phyloP scores from a whole-genome alignment of 768 basidiomycete species.

The Psilocybe cyanescens region DNA sequence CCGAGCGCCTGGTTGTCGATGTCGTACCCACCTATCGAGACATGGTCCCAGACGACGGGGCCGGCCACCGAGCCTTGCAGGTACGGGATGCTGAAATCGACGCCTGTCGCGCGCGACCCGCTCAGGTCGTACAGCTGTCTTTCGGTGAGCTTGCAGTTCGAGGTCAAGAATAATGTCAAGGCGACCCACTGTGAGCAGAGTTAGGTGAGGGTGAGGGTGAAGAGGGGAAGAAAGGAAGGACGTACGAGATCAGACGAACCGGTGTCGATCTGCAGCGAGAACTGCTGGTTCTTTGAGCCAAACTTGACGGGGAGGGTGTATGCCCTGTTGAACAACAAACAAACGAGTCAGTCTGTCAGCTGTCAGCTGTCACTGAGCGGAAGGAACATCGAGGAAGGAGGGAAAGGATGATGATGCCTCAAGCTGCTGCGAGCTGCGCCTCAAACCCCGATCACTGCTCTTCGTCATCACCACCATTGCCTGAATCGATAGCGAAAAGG shows the following conservation, averaged over 20 bases:
- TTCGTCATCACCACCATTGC: too few relatives aligned
- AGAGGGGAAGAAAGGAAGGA: constrained; percentile 11
- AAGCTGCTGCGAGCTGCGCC: too few relatives aligned
- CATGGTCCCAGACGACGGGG: constrained; percentile 70
- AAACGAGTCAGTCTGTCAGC: background rate
- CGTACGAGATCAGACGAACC: constrained; percentile 82
- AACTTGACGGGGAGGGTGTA: constrained; percentile 67
- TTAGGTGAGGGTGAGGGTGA: too few relatives aligned
- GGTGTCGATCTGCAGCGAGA: constrained; percentile 77
- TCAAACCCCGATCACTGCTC: too few relatives aligned
- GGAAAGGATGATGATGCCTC: background rate
- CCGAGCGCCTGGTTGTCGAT: constrained; percentile 74
- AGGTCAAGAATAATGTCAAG: constrained; percentile 62
- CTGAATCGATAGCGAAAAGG: too few relatives aligned
- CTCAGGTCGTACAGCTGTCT: constrained; percentile 62
- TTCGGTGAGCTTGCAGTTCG: constrained; percentile 48
- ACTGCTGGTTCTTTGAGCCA: constrained; percentile 47
- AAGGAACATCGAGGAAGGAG: constrained; percentile 1
- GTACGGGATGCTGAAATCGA: constrained; percentile 56
- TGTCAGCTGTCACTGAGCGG: background rate
- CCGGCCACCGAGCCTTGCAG: constrained; percentile 62
- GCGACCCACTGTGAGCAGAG: constrained; percentile 56
- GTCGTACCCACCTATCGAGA: constrained; percentile 65
- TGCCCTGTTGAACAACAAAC: constrained; percentile 39
- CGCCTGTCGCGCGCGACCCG: constrained; percentile 44